Percentiles rank a stretch among this genome's conserved stretches.
Conservation (phyloP, 108 stramenopile genomes). For the Cyclotella baltica region DNA sequence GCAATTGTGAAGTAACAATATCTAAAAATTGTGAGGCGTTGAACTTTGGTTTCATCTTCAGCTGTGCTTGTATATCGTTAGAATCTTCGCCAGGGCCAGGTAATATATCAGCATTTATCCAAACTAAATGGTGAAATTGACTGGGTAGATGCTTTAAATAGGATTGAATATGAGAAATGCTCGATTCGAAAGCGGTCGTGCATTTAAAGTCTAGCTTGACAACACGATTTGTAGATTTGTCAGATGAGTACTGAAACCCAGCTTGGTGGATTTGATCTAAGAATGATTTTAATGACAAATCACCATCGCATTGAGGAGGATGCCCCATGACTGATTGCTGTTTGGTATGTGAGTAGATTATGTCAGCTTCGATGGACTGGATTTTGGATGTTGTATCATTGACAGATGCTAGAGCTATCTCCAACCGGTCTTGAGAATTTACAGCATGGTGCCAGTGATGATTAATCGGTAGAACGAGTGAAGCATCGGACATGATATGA, state of each 20-base stretch:
- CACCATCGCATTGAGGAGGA: slow-evolving; percentile 29
- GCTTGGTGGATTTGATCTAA: slow-evolving; percentile 16
- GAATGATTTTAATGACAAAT: slow-evolving; percentile 28
- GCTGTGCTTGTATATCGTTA: neutral
- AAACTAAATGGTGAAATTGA: slow-evolving; percentile 15
- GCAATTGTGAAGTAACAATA: slow-evolving; percentile 2
- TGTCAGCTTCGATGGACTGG: slow-evolving; percentile 38
- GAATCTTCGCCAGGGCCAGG: slow-evolving; percentile 37
- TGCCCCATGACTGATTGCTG: slow-evolving; percentile 35
- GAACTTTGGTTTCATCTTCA: slow-evolving; percentile 28
- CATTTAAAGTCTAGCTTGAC: slow-evolving; percentile 43
- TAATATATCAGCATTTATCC: slow-evolving; percentile 40
- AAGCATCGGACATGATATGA: neutral
- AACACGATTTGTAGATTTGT: slow-evolving; percentile 1
- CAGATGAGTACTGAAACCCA: slow-evolving; percentile 18
- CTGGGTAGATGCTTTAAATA: slow-evolving; percentile 19
- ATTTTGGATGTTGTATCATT: slow-evolving; percentile 8
- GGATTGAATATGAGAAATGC: slow-evolving; percentile 1
- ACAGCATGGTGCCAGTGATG: slow-evolving; percentile 32
- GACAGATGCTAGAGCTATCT: neutral
- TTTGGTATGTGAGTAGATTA: slow-evolving; percentile 33
- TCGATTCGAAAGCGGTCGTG: slow-evolving; percentile 25
- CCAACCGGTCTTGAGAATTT: slow-evolving; percentile 19
- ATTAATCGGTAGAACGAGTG: slow-evolving; percentile 13
- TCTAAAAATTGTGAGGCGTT: slow-evolving; percentile 22